phyloP scores from a whole-genome alignment of 129 eudicot genomes.

The Flaveria brownii region DNA sequence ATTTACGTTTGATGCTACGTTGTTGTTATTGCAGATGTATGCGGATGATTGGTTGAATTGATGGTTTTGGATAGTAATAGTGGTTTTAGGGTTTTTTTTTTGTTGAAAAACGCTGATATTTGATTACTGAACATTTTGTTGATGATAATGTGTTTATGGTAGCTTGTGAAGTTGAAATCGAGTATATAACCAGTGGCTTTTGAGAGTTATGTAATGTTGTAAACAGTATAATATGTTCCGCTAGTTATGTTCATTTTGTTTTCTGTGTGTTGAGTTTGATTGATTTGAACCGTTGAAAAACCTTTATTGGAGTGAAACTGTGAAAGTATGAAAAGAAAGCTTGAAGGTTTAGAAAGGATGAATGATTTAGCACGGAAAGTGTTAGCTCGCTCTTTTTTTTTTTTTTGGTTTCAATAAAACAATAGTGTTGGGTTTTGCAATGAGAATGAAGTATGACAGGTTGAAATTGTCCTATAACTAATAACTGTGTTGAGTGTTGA shows the following conservation, averaged over 20 bases:
- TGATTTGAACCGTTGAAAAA: not conserved
- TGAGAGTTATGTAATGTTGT: not conserved
- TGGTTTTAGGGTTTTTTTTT: not conserved
- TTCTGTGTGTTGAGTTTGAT: not conserved
- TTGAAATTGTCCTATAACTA: not conserved
- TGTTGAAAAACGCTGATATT: not conserved
- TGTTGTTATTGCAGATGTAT: not conserved
- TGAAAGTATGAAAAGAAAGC: not conserved
- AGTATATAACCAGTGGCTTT: not conserved
- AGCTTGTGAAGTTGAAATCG: not conserved
- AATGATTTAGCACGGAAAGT: too few species aligned
- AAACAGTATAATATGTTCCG: not conserved
- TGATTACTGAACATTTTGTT: constrained; percentile 11
- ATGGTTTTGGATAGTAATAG: not conserved
- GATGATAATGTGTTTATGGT: not conserved
- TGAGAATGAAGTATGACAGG: too few species aligned
- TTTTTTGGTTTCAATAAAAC: too few species aligned
- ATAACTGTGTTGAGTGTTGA: not conserved
- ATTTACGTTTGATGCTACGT: not conserved
- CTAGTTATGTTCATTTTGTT: not conserved
- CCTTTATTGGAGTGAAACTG: not conserved
- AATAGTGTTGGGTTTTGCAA: too few species aligned
- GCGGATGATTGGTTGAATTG: constrained; percentile 5
- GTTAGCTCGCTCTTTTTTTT: too few species aligned
- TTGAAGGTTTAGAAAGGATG: too few species aligned